A percentile compares a stretch with the other conserved stretches of the same genome.
Conservation (phyloP, 257 asterid species). For the Penstemon eatonii region DNA sequence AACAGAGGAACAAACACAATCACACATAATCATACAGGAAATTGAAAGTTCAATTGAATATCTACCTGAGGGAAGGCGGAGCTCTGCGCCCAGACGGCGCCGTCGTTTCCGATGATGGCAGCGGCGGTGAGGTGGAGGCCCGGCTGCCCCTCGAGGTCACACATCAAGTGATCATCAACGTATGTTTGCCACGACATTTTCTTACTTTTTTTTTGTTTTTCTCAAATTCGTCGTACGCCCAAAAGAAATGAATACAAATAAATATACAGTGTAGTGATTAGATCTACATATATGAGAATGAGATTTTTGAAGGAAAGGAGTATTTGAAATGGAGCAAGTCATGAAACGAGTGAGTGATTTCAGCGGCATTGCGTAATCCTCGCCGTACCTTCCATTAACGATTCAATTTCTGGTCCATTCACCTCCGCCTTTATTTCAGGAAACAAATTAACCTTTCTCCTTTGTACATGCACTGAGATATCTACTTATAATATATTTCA, state of each 20-base stretch:
- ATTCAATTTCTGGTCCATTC: conserved; percentile 19
- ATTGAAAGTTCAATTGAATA: too few species aligned
- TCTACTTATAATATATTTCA: too few species aligned
- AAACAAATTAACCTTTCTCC: background rate
- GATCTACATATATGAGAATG: too few species aligned
- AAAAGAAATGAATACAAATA: too few species aligned
- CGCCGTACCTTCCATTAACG: conserved; percentile 25
- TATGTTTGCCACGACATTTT: conserved; percentile 61
- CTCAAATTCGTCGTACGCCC: too few species aligned
- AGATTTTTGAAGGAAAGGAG: background rate
- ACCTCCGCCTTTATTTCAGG: conserved; percentile 18
- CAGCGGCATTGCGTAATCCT: conserved; percentile 23
- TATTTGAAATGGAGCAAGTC: conserved; percentile 18
- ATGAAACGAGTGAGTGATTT: conserved; percentile 1
- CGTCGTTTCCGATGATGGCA: conserved; percentile 58
- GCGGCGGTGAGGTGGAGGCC: conserved; percentile 55
- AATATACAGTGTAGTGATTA: too few species aligned
- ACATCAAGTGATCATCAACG: conserved; percentile 63
- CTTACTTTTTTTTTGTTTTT: too few species aligned
- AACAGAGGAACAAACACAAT: too few species aligned
- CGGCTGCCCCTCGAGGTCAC: conserved; percentile 47
- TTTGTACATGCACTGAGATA: too few species aligned
- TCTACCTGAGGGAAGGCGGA: conserved; percentile 51
- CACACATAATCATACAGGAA: too few species aligned
- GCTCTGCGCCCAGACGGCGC: conserved; percentile 58